These are phyloP conservation scores for Dryas alaskensis DNA, from an alignment of 306 rosid species.

Conservation along the genomic window DNA sequence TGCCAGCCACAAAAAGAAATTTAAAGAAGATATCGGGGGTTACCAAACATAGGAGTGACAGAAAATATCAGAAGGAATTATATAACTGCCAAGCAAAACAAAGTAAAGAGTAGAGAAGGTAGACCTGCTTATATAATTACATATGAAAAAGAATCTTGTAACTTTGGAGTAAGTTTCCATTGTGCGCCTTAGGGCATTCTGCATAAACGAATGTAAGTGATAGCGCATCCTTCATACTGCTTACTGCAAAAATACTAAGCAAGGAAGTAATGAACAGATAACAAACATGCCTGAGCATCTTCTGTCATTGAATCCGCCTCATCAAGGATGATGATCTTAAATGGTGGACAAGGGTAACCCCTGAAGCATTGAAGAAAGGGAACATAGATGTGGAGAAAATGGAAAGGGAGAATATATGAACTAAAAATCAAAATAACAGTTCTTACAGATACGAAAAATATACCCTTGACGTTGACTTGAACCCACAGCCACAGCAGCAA, in stretches of 20 bases:
- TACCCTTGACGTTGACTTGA: constrained; percentile 53
- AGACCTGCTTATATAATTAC: constrained; percentile 96
- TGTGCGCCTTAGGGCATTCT: constrained; percentile 93
- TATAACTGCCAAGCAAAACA: neutral
- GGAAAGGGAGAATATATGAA: constrained; percentile 2
- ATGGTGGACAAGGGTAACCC: constrained; percentile 86
- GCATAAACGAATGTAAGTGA: constrained; percentile 25
- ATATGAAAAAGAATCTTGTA: constrained; percentile 88
- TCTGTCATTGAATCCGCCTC: constrained; percentile 99
- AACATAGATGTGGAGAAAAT: neutral
- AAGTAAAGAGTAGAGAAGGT: neutral
- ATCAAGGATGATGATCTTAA: constrained; percentile 84
- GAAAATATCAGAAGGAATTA: neutral
- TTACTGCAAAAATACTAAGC: neutral
- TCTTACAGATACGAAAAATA: constrained; percentile 7
- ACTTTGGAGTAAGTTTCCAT: constrained; percentile 96
- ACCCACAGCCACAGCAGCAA: constrained; percentile 86
- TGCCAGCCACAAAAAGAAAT: neutral
- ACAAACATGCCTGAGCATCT: constrained; percentile 82
- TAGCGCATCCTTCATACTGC: constrained; percentile 6
- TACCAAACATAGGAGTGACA: neutral
- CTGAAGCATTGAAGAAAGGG: constrained; percentile 33
- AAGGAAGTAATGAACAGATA: neutral
- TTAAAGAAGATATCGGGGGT: neutral
- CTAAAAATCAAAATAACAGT: neutral